Conservation (phyloP, 768 basidiomycete genomes). For the Kwoniella sp. region DNA sequence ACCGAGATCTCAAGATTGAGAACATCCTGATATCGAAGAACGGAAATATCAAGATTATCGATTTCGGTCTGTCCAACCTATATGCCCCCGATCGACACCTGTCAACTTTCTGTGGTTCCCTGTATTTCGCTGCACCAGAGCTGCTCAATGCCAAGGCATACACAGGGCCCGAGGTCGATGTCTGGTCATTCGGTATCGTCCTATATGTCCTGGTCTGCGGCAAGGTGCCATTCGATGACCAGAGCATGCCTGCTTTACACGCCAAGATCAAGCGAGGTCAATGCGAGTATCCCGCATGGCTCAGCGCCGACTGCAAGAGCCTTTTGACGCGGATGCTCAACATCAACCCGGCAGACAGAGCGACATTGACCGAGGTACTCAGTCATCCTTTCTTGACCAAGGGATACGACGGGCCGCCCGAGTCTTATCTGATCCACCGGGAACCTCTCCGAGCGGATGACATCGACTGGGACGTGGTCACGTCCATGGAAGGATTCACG, state of each 20-base stretch:
- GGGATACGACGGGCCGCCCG: slow-evolving; percentile 73
- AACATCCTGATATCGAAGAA: slow-evolving; percentile 98
- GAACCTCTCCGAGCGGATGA: slow-evolving; percentile 85
- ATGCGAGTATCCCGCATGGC: slow-evolving; percentile 96
- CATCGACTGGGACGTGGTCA: slow-evolving; percentile 77
- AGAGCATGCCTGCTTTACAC: slow-evolving; percentile 97
- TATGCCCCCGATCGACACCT: slow-evolving; percentile 78
- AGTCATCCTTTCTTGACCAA: slow-evolving; percentile 89
- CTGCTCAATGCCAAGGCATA: slow-evolving; percentile 94
- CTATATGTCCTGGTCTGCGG: slow-evolving; percentile 96
- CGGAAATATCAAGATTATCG: slow-evolving; percentile 99
- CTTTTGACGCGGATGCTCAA: slow-evolving; percentile 92
- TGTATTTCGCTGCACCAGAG: slow-evolving; percentile 98
- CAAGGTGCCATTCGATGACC: slow-evolving; percentile 98
- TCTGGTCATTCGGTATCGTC: slow-evolving; percentile 99
- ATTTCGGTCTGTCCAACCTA: slow-evolving; percentile 95
- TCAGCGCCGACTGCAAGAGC: slow-evolving; percentile 92
- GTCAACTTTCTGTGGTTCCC: slow-evolving; percentile 91
- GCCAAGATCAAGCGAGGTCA: slow-evolving; percentile 97
- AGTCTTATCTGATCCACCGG: slow-evolving; percentile 78
- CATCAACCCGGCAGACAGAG: slow-evolving; percentile 79
- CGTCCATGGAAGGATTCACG: slow-evolving; percentile 92
- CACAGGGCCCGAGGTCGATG: slow-evolving; percentile 94
- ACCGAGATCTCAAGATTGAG: slow-evolving; percentile 97
- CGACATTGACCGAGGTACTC: slow-evolving; percentile 77